phyloP scores from a whole-genome alignment of 129 eudicot species.

The Flaveria trinervia region DNA sequence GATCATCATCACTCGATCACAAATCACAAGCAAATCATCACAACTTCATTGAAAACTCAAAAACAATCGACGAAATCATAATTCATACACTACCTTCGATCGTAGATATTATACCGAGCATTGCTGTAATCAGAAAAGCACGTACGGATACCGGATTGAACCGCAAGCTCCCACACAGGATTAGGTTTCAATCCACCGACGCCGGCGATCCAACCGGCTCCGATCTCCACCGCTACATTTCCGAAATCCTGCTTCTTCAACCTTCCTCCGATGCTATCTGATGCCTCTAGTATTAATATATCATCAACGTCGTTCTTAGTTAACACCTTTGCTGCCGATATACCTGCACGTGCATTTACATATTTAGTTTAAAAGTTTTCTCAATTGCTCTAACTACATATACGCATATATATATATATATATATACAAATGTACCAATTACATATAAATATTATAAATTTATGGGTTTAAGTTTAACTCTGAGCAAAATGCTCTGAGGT shows the following conservation, averaged over 20 bases:
- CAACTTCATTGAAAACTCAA: not conserved
- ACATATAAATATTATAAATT: too few species aligned
- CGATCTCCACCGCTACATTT: constrained; percentile 80
- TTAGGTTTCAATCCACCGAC: constrained; percentile 74
- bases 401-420: too few species aligned
- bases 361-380: too few species aligned
- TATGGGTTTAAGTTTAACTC: too few species aligned
- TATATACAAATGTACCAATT: too few species aligned
- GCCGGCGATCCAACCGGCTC: constrained; percentile 99
- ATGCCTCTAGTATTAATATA: constrained; percentile 72
- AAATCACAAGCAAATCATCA: too few species aligned
- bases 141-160: constrained; percentile 57
- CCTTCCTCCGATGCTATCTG: constrained; percentile 79
- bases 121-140: constrained; percentile 85
- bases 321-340: constrained; percentile 75
- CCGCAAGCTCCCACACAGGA: constrained; percentile 86
- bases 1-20: too few species aligned
- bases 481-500: too few species aligned
- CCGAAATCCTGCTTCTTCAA: constrained; percentile 66
- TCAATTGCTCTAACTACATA: not conserved
- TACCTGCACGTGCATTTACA: constrained; percentile 33
- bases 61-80: not conserved
- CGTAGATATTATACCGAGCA: constrained; percentile 91
- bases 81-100: constrained; percentile 38
- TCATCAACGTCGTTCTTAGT: constrained; percentile 81